Evolutionary conservation across 1,139 yeast species (phyloP), one percentile per base, ranked within the genome.

Genomic region (Candida dubliniensis): DNA sequence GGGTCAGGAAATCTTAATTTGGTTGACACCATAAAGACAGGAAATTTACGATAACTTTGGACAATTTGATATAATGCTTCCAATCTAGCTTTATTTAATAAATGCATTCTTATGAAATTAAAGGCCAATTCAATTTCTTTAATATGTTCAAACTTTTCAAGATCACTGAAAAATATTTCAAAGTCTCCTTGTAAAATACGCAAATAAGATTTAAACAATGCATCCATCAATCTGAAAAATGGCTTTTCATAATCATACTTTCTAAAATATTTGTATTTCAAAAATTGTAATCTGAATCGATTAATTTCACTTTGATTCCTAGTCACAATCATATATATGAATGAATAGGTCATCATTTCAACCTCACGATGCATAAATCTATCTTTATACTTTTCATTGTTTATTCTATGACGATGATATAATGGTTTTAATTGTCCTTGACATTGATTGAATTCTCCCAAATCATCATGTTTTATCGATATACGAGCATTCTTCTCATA

Each of bases 371-470:
- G 51, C 34, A 55, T 55, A 44, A 55, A 60, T 11, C 51, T 45
- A 14, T 44, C 36, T n/a, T 42, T 37, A 26, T 47, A 47, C 14
- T 44, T 45, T 8, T 34, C 38, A 36, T 47, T 54, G 8, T 47
- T 41, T 25, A 43, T 47, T 15, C 56, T 46, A 39, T 55, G 58
- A 33, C 49, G 50, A 34, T 72, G 76, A 59, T 85, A 90, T 24
- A 87, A 64, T 35, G 78, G 71, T 50, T 79, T 81, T 41, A 91
- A 67, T 57, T 90, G 90, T 13, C 95, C 82, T 60, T 87, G 96
- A 60, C 99, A 93, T 61, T 93, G 98, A 63, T 93, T 93, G 63
- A 87, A 91, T 60, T 93, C 99, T 6, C 98, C 98, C 53, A 91
- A 66, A 62, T 93, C 99, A 40, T 79, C 75, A 58, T 85, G 82